A percentile compares a stretch with the other conserved stretches of the same genome.
Evolutionary conservation across 2,329 filamentous ascomycete genomes (phyloP).

Genomic region (Trichoderma sp.): DNA sequence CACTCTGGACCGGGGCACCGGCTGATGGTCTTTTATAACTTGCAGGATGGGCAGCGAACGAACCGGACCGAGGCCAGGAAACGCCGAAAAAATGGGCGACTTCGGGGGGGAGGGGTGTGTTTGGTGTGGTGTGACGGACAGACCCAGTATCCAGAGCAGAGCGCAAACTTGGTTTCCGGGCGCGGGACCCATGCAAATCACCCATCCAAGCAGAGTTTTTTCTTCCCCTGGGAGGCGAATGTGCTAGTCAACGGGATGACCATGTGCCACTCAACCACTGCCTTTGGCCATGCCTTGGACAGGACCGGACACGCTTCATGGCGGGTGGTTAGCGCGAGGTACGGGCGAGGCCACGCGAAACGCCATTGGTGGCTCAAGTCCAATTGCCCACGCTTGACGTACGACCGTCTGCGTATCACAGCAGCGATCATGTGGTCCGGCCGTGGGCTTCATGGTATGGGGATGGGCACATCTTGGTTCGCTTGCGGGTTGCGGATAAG

Average conservation of each 20-base stretch:
- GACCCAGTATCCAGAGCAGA: not conserved
- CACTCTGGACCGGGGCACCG: slow-evolving; percentile 12
- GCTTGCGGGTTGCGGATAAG: not conserved
- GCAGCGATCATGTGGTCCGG: slow-evolving; percentile 10
- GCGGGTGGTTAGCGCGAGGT: slow-evolving; percentile 19
- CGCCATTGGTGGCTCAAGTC: slow-evolving; percentile 8
- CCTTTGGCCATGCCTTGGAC: not conserved
- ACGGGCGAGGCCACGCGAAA: not conserved
- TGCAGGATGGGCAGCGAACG: not conserved
- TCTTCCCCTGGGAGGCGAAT: slow-evolving; percentile 23
- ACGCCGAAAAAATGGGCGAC: slow-evolving; percentile 10
- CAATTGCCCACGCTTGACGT: slow-evolving; percentile 2
- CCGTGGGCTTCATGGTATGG: not conserved
- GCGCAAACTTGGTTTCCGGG: not conserved
- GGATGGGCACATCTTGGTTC: not conserved
- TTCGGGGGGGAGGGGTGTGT: slow-evolving; percentile 1
- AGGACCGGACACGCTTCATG: not conserved
- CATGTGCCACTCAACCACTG: slow-evolving; percentile 11
- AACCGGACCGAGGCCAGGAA: slow-evolving; percentile 11
- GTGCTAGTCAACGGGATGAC: not conserved
- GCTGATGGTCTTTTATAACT: slow-evolving; percentile 14
- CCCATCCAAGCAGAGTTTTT: slow-evolving; percentile 22
- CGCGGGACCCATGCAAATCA: slow-evolving; percentile 10
- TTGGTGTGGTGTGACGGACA: slow-evolving; percentile 20
- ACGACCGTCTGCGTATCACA: slow-evolving; percentile 13